Conservation (phyloP, 176 grass and related monocot species). For the Eragrostis curvula region DNA sequence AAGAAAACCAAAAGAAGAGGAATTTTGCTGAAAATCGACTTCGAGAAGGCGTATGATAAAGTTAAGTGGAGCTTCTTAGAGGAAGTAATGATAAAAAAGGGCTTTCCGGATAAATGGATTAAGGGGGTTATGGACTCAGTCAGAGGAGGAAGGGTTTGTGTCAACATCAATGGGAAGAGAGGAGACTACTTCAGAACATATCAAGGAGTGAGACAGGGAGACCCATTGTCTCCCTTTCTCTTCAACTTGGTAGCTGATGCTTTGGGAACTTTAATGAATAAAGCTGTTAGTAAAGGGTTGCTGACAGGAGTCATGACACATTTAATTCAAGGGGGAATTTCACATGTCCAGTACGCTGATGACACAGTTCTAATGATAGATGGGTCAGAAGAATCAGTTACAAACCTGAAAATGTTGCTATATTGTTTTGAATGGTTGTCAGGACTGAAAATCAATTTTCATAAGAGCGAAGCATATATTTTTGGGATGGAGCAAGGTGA, state of each 20-base stretch:
- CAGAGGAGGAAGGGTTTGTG: no score
- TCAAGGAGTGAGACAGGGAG: background rate
- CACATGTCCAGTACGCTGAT: background rate
- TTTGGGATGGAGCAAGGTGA: background rate
- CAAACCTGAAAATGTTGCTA: background rate
- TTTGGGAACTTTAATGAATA: rapidly evolving
- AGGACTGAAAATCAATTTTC: background rate
- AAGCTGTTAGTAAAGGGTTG: background rate
- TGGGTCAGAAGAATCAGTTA: background rate
- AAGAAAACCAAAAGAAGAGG: no score
- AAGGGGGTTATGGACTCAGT: no score
- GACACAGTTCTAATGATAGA: background rate
- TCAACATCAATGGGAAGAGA: background rate
- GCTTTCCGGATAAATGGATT: no score
- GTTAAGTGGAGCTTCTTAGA: no score
- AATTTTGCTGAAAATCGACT: no score
- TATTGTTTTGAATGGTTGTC: background rate
- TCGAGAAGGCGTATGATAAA: no score
- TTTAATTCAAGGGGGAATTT: background rate
- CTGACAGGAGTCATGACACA: background rate
- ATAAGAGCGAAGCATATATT: background rate
- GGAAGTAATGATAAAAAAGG: no score
- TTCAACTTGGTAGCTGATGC: background rate
- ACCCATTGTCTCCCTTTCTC: background rate
- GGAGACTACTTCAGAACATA: background rate